Evolutionary conservation across 768 basidiomycete genomes (phyloP), one percentile per base, ranked within the genome.

Genomic region (Rubroboletus satanas): DNA sequence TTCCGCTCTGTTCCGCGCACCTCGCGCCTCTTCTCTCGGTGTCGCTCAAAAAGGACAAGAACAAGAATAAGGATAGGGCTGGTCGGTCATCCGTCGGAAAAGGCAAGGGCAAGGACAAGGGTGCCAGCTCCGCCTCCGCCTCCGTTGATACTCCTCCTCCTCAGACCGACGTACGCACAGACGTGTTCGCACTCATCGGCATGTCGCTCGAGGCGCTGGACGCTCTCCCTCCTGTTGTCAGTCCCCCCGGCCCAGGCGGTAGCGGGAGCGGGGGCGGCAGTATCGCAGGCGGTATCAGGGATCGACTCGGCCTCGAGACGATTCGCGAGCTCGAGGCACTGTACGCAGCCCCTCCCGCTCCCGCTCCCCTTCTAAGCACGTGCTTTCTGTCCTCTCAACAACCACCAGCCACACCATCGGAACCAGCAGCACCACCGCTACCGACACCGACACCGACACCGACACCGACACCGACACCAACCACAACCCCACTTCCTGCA

Each of bases 221-320:
- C 10, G 45, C 56, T 4, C 54, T 67, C 17, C 49, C 57, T 0
- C 37, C 50, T 18, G 10, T 17, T 5, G 26, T 26, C 35, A 21
- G 36, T 35, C 21, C 15, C 9, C 17, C 46, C 2, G 5, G 37
- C 10, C 18, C 26, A 2, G 18, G 46, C 33, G 18, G 33, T 1
- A 21, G 5, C 6, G 10, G 36, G 6, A 1, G 2, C 6, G 15
- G n/a, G 7, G 5, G 15, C 28, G 4, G 9, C 7, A 42, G 26
- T 8, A 46, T 65, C 10, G 58, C 49, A 2, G 2, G 37, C 7
- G 55, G 53, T 18, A 49, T 70, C 14, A 62, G 49, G 42, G 55
- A 61, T 31, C 64, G 64, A 32, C 55, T 70, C 23, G 68, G 62
- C n/a, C 61, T 70, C 18, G 70, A 70, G 45, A 23, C 57, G 21